Percentiles rank a stretch among this genome's conserved stretches.
phyloP scores from a whole-genome alignment of 2,329 filamentous ascomycete species.

The Phyllosticta citriasiana region DNA sequence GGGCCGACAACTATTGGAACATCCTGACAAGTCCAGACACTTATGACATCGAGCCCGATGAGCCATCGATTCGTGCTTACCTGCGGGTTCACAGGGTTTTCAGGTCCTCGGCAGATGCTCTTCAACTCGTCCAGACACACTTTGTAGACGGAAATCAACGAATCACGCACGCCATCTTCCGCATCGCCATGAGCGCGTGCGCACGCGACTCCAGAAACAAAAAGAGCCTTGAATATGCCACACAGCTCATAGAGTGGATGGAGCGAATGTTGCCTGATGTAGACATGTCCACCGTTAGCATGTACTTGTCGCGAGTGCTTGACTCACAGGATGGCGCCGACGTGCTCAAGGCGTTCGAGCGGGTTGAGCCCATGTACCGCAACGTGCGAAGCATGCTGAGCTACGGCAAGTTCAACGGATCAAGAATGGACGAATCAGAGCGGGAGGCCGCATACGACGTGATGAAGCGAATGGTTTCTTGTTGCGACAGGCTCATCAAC shows the following conservation, averaged over 20 bases:
- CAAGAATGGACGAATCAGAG: background rate
- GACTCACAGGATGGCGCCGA: background rate
- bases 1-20: constrained; percentile 72
- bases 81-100: constrained; percentile 56
- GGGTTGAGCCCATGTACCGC: background rate
- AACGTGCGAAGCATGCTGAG: background rate
- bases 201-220: constrained; percentile 65
- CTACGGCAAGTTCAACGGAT: background rate
- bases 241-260: constrained; percentile 43
- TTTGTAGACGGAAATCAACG: constrained; percentile 20
- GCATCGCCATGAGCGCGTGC: constrained; percentile 64
- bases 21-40: constrained; percentile 47
- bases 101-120: constrained; percentile 53
- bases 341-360: background rate
- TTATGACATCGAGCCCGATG: constrained; percentile 59
- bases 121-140: constrained; percentile 47
- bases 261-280: background rate
- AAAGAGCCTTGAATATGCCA: constrained; percentile 57
- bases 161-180: constrained; percentile 43
- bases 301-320: background rate
- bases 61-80: constrained; percentile 58
- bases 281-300: background rate
- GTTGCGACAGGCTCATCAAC: background rate
- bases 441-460: background rate
- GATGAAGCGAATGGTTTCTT: background rate